Conservation (phyloP, 2,329 filamentous ascomycete species). For the Chaetomium olivaceum region DNA sequence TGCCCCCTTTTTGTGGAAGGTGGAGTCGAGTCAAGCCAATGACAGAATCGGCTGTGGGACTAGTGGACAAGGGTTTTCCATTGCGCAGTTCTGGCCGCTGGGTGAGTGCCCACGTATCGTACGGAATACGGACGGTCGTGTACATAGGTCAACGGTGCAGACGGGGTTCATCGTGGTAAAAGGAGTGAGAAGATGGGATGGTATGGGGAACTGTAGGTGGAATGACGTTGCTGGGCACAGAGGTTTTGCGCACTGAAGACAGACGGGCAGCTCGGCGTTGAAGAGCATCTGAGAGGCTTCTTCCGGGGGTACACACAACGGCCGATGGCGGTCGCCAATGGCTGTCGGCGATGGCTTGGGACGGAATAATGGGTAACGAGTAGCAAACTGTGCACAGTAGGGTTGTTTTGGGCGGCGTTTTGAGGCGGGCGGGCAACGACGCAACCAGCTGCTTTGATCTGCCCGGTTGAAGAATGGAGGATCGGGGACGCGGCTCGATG, state of each 20-base stretch:
- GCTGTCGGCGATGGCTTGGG: neutral
- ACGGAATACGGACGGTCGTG: slow-evolving; percentile 22
- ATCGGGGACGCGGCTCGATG: slow-evolving; percentile 31
- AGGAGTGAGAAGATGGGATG: neutral
- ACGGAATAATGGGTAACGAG: neutral
- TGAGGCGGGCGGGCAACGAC: slow-evolving; percentile 3
- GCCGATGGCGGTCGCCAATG: neutral
- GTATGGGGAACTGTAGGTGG: neutral
- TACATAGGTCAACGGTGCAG: slow-evolving; percentile 12
- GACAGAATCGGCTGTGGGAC: slow-evolving; percentile 1
- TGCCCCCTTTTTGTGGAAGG: slow-evolving; percentile 20
- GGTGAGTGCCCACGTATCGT: neutral
- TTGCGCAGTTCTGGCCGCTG: neutral
- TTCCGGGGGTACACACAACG: neutral
- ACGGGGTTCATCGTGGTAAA: neutral
- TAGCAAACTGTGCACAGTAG: neutral
- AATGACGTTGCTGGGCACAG: neutral
- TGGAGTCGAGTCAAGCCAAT: slow-evolving; percentile 31
- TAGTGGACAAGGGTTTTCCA: neutral
- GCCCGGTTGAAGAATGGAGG: slow-evolving; percentile 25
- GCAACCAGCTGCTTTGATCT: slow-evolving; percentile 9
- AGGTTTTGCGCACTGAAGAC: neutral
- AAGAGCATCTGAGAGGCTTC: neutral
- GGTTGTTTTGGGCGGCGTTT: slow-evolving; percentile 22
- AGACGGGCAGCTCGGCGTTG: neutral